Evolutionary conservation across 768 basidiomycete genomes (phyloP), one percentile per base, ranked within the genome.

Genomic region (Termitomyces sp.): DNA sequence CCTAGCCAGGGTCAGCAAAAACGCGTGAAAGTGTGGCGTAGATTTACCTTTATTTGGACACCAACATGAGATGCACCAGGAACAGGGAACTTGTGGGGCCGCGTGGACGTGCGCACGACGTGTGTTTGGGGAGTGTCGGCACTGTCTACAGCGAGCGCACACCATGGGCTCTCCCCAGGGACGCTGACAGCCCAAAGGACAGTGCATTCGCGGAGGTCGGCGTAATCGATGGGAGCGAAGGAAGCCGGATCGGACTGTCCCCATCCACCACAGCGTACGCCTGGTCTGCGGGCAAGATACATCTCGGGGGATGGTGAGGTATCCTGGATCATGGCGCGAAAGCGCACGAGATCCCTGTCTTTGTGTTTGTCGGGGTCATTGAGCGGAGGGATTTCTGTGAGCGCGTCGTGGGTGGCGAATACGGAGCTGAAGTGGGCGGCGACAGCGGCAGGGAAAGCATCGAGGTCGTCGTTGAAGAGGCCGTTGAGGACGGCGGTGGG

Each of bases 271-370:
- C 79, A 82, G 42, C 64, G 65, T 1, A 73, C 76, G 35, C 73
- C 67, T 42, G 64, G 55, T 25, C 73, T 68, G 41, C 65, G 75
- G 3, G 83, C 78, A 41, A 89, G 73, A 68, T 93, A 93, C 59
- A 94, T 74, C 65, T 91, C 88, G 0, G 82, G 80, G 5, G 86
- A 83, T 17, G 79, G 66, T 2, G 89, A 89, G 2, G 89, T 91
- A 65, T 92, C 91, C 67, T 94, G 91, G 30, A 92, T 76, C 86
- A 92, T 89, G 25, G 80, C 86, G 32, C 82, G 79, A 67, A 92
- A 91, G 19, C 79, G 75, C 3, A 93, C 87, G 4, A 92, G 76
- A 0, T 82, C 70, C n/a, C 83, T 73, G 57, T 77, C 72, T 10
- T 67, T 65, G 62, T 82, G 77, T 3, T 71, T 70, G 27, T 79